Base-by-base conservation (phyloP, 768 basidiomycete species). In the Phylloporus arenicola region DNA sequence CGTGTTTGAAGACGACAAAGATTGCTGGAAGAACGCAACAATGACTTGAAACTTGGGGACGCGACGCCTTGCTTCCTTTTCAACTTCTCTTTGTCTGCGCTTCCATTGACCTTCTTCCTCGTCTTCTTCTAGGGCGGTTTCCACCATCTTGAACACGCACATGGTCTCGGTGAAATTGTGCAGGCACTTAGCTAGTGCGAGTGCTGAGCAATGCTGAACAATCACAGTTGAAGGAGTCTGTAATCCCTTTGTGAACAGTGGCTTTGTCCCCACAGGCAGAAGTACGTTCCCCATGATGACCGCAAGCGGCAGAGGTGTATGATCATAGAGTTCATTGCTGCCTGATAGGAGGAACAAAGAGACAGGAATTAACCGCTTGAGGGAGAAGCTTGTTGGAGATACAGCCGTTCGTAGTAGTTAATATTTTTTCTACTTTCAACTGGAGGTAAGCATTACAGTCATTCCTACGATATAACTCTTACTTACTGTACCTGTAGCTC, bases 1-100 rank as follows among this genome's bases (percentile, higher is more conserved):
- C n/a, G 65, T 56, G 35, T 70, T 70, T 29, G 61, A 48, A 11
- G 64, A 61, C n/a, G 61, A 40, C 40, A 47, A 40, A 46, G 55
- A 69, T 55, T 65, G 82, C 56, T 92, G 86, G 6, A 85, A 84
- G 61, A 93, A 88, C 0, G 83, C 88, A 10, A 96, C 77, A 48
- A 96, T 70, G 45, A 94, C 89, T 57, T 86, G 82, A 51, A 94
- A 85, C 44, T 94, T 93, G 0, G 95, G 94, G 1, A 94, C 77
- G 6, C 91, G 76, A 50, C 75, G 77, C 25, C 88, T 76, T 27
- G 81, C 76, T 66, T 93, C 90, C 57, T 77, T 73, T 63, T 88
- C 84, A n/a, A 92, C 60, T 54, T 94, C 90, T 30, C 69, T 67
- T 40, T 75, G 68, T 31, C 86, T 68, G 51, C 71, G 76, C n/a